Evolutionary conservation across 2,329 filamentous ascomycete species (phyloP), one percentile per base, ranked within the genome.

Genomic region (Fusarium sp.): DNA sequence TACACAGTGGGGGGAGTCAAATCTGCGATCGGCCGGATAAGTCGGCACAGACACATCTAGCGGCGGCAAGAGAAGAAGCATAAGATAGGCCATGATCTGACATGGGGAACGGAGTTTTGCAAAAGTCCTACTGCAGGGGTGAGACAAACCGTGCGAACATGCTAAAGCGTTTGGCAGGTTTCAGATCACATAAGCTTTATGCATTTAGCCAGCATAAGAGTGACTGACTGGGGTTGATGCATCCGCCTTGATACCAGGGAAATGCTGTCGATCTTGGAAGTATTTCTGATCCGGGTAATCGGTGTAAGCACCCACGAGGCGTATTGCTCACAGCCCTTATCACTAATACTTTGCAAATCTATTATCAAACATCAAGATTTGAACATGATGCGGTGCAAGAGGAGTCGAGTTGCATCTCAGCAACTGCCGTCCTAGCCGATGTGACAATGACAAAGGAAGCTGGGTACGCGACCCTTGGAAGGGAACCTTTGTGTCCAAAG

Each of bases 61-160:
- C 19, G 26, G 49, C 49, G 37, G 37, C 35, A 44, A 51, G 13
- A 19, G 43, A 44, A 44, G 49, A 51, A 51, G 49, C 49, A 51
- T 51, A 51, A 51, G 49, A 51, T 51, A 51, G 49, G 20, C 19
- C n/a, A 35, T 35, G 33, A 35, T 35, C 33, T 35, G 33, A 35
- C 9, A 17, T 35, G 11, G 14, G 7, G 8, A 3, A 35, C 33
- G 6, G 15, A 15, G 33, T 17, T 35, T 2, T 15, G 10, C n/a
- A 14, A 7, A 15, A 14, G 24, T 9, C 14, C 14, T n/a, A 9
- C 5, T 35, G 6, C 17, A 30, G 33, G n/a, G 6, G 35, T 51
- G 35, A 26, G 33, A 45, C 11, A 10, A 7, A 26, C 49, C 8
- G 26, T 32, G 49, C 28, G 19, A 22, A 32, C 3, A 22, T 41